A percentile compares a stretch with the other conserved stretches of the same genome.
Conservation (phyloP, 495 filamentous ascomycete genomes). For the Alectoria sarmentosa region DNA sequence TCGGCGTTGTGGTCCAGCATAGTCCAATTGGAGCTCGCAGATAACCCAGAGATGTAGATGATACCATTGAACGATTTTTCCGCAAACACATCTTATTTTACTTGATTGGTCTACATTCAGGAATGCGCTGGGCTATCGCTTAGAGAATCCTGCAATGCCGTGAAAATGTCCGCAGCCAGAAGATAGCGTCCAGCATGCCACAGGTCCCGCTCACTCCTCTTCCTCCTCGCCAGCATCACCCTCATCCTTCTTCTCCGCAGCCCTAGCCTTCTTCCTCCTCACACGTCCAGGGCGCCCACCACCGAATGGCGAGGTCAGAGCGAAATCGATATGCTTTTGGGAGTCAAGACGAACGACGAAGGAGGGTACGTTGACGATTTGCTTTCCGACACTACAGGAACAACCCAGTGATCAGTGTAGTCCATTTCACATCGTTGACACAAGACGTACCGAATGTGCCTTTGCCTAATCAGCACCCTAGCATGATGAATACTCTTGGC, state of each 20-base stretch:
- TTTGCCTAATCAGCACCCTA: conserved; percentile 97
- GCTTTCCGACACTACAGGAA: conserved; percentile 75
- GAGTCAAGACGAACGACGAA: conserved; percentile 99
- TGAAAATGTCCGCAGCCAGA: neutral
- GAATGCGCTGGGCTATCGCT: neutral
- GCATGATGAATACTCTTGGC: conserved; percentile 99
- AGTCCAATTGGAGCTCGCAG: neutral
- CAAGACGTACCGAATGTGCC: conserved; percentile 72
- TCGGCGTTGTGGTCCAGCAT: neutral
- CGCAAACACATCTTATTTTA: neutral
- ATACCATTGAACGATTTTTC: neutral
- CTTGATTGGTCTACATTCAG: neutral
- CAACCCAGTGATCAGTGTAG: neutral
- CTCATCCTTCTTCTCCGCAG: conserved; percentile 83
- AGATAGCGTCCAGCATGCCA: conserved; percentile 24
- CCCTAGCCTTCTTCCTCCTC: conserved; percentile 97
- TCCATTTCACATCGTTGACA: neutral
- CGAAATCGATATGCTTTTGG: conserved; percentile 99
- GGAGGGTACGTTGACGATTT: conserved; percentile 99
- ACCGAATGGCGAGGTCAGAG: conserved; percentile 93
- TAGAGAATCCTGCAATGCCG: neutral
- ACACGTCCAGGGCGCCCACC: conserved; percentile 95
- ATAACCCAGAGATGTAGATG: neutral
- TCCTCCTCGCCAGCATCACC: conserved; percentile 85
- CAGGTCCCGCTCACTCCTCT: conserved; percentile 54